Conservation (phyloP, 2,329 filamentous ascomycete genomes). For the Aureobasidium sp. region DNA sequence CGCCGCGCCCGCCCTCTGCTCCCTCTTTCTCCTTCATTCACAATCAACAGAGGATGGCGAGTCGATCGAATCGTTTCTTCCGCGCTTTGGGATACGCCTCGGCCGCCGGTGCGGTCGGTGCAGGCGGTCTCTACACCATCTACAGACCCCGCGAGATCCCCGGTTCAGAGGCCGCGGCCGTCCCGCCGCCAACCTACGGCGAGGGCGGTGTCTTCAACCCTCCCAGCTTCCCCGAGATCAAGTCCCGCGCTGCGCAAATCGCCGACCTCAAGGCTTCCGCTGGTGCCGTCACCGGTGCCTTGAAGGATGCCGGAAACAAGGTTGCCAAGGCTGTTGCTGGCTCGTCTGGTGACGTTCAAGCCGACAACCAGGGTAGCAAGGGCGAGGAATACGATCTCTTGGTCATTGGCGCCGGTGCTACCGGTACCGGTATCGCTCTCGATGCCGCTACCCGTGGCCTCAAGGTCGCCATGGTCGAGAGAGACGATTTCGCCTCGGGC, state of each 20-base stretch:
- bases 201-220: constrained; percentile 59
- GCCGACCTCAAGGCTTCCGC: constrained; percentile 47
- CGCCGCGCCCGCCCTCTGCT: not conserved
- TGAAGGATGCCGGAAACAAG: constrained; percentile 37
- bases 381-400: constrained; percentile 63
- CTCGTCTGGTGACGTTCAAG: constrained; percentile 20
- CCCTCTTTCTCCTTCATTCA: constrained; percentile 4
- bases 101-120: constrained; percentile 45
- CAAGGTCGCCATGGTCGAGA: constrained; percentile 71
- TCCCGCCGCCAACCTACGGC: constrained; percentile 61
- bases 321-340: constrained; percentile 29
- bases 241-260: constrained; percentile 56
- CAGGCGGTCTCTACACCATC: constrained; percentile 50
- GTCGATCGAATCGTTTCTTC: constrained; percentile 29
- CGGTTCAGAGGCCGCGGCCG: constrained; percentile 57
- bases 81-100: constrained; percentile 52
- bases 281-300: constrained; percentile 29
- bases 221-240: constrained; percentile 56
- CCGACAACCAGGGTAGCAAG: constrained; percentile 19
- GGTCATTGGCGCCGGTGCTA: constrained; percentile 71
- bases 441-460: constrained; percentile 71
- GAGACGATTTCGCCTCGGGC: constrained; percentile 73
- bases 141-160: constrained; percentile 66
- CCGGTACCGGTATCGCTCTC: constrained; percentile 69
- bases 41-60: constrained; percentile 9